Conservation (phyloP, 805 yeast genomes). For the Ogataea minuta region DNA sequence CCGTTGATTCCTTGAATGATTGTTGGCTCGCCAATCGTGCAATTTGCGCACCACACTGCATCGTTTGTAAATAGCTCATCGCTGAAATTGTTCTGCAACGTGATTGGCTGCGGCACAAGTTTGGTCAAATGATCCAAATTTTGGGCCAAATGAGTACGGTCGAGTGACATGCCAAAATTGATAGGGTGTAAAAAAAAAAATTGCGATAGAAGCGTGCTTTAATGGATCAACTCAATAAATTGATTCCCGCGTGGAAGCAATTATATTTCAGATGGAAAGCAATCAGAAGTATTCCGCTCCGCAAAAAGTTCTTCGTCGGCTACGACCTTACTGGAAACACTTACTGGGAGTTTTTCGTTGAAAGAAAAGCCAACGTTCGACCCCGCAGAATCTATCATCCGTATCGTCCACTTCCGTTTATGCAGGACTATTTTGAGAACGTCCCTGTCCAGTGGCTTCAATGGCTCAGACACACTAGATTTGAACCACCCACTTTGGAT, state of each 20-base stretch:
- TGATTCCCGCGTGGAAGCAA: constrained; percentile 50
- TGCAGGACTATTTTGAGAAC: constrained; percentile 57
- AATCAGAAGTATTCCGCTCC: constrained; percentile 62
- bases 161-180: constrained; percentile 6
- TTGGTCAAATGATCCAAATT: constrained; percentile 12
- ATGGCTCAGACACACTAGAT: constrained; percentile 71
- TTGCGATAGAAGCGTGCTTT: background rate
- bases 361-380: constrained; percentile 38
- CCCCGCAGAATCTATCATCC: constrained; percentile 68
- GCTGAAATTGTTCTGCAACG: constrained; percentile 33
- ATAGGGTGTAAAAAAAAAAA: constrained; percentile 5
- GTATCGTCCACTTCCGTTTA: constrained; percentile 41
- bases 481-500: constrained; percentile 55
- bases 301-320: constrained; percentile 66
- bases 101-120: constrained; percentile 42
- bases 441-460: constrained; percentile 76
- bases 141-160: constrained; percentile 19
- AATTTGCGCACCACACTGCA: constrained; percentile 30
- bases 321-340: constrained; percentile 83
- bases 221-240: constrained; percentile 50
- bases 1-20: constrained; percentile 28
- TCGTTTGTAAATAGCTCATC: constrained; percentile 8
- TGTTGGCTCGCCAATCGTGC: constrained; percentile 34
- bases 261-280: constrained; percentile 57
- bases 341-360: constrained; percentile 75